Evolutionary conservation across 164 flowering plant genomes (phyloP).

Genomic region (Macadamia tetraphylla): DNA sequence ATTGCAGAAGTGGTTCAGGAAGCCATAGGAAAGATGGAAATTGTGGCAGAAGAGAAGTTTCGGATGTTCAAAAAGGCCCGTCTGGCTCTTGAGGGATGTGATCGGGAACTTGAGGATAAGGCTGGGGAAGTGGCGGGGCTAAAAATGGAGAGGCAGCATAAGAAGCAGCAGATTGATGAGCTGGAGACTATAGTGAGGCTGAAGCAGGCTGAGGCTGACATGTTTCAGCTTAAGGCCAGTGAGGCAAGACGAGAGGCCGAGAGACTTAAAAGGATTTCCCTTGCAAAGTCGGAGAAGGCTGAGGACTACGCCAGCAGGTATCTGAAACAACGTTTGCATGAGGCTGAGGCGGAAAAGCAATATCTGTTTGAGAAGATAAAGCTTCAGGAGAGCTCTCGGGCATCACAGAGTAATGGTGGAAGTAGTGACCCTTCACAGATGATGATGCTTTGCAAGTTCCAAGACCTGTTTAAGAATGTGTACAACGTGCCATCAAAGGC

Average conservation of each 20-base stretch:
- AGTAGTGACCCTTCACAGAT: constrained; percentile 54
- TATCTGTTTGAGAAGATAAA: constrained; percentile 85
- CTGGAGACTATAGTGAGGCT: constrained; percentile 86
- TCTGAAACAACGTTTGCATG: constrained; percentile 72
- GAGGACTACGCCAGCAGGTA: constrained; percentile 93
- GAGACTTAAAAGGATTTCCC: constrained; percentile 76
- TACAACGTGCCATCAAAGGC: constrained; percentile 41
- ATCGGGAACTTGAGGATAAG: constrained; percentile 83
- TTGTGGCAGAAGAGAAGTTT: constrained; percentile 92
- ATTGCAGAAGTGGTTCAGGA: constrained; percentile 95
- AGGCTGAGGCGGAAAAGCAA: constrained; percentile 97
- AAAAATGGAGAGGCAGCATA: constrained; percentile 69
- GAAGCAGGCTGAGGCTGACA: constrained; percentile 93
- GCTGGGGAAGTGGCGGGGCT: constrained; percentile 70
- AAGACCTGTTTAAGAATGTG: constrained; percentile 64
- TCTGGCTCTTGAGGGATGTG: constrained; percentile 68
- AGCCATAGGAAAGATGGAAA: constrained; percentile 90
- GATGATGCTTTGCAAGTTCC: constrained; percentile 56
- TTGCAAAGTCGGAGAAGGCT: constrained; percentile 78
- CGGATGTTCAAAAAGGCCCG: constrained; percentile 83
- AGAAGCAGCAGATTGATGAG: constrained; percentile 83
- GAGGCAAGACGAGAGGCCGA: constrained; percentile 97
- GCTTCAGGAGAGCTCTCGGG: constrained; percentile 78
- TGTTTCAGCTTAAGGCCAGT: constrained; percentile 92
- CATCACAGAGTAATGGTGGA: constrained; percentile 47